Conservation (phyloP, 2,329 filamentous ascomycete species). For the Hypocrella siamensis region DNA sequence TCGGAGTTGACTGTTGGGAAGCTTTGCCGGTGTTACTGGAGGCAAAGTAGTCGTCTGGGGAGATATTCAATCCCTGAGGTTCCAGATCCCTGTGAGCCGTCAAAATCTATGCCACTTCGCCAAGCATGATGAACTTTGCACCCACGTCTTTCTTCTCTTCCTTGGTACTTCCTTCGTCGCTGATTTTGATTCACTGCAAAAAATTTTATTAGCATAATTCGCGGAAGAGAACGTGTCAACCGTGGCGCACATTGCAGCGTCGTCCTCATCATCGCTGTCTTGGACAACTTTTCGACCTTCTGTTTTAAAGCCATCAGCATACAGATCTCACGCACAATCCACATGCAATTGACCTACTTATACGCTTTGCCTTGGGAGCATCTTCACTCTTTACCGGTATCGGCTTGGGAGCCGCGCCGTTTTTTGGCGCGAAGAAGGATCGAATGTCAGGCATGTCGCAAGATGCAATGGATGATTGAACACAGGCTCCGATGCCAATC, state of each 20-base stretch:
- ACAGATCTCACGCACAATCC: background rate
- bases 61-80: slow-evolving; percentile 33
- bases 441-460: slow-evolving; percentile 72
- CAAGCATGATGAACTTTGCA: no score
- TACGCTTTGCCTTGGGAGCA: slow-evolving; percentile 26
- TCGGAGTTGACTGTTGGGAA: slow-evolving; percentile 19
- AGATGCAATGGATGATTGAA: slow-evolving; percentile 1
- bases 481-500: background rate
- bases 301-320: slow-evolving; percentile 9
- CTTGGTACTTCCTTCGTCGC: slow-evolving; percentile 26
- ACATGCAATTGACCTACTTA: slow-evolving; percentile 20
- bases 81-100: slow-evolving; percentile 19
- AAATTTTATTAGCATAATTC: background rate
- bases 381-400: slow-evolving; percentile 29
- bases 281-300: slow-evolving; percentile 56
- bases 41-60: slow-evolving; percentile 42
- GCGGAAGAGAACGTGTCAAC: background rate
- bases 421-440: slow-evolving; percentile 74
- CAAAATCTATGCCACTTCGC: no score
- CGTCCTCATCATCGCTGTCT: slow-evolving; percentile 67
- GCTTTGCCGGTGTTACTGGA: slow-evolving; percentile 24
- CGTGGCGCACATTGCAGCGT: slow-evolving; percentile 25
- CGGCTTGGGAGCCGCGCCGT: slow-evolving; percentile 35
- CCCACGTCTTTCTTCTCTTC: slow-evolving; percentile 37
- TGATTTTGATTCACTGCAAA: slow-evolving; percentile 32